Conservation (phyloP, 306 rosid species). For the Erythrophleum fordii region DNA sequence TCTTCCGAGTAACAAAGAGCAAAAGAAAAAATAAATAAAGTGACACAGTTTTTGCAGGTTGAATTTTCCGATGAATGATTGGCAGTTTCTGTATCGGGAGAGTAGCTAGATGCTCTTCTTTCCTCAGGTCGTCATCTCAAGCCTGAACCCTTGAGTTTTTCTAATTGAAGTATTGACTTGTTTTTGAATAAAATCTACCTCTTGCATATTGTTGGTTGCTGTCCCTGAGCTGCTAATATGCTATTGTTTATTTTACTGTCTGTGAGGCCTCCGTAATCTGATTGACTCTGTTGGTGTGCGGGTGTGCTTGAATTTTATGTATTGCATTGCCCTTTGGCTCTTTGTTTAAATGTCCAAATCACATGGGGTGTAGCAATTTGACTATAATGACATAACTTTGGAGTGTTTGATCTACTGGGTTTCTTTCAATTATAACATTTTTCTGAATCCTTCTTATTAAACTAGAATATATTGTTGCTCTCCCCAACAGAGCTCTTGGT, state of each 20-base stretch:
- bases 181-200: background rate
- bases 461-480: conserved; percentile 43
- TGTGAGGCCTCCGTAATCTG: background rate
- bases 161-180: conserved; percentile 22
- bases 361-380: conserved; percentile 57
- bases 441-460: conserved; percentile 45
- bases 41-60: conserved; percentile 34
- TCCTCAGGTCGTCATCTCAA: conserved; percentile 31
- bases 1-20: conserved; percentile 7
- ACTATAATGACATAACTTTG: conserved; percentile 54
- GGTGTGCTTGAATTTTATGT: conserved; percentile 40
- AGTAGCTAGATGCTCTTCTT: conserved; percentile 34
- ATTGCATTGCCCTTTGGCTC: conserved; percentile 50
- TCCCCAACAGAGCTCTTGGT: conserved; percentile 44
- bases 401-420: conserved; percentile 48
- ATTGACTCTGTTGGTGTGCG: conserved; percentile 36
- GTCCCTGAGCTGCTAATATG: background rate
- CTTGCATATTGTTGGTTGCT: conserved; percentile 27
- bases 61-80: conserved; percentile 52
- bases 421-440: conserved; percentile 49
- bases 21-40: background rate
- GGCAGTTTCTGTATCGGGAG: conserved; percentile 47
- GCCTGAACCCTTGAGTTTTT: conserved; percentile 18
- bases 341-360: conserved; percentile 57
- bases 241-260: background rate